Base-by-base conservation (phyloP, 495 filamentous ascomycete species). In the Staphylotrichum tortipilum region DNA sequence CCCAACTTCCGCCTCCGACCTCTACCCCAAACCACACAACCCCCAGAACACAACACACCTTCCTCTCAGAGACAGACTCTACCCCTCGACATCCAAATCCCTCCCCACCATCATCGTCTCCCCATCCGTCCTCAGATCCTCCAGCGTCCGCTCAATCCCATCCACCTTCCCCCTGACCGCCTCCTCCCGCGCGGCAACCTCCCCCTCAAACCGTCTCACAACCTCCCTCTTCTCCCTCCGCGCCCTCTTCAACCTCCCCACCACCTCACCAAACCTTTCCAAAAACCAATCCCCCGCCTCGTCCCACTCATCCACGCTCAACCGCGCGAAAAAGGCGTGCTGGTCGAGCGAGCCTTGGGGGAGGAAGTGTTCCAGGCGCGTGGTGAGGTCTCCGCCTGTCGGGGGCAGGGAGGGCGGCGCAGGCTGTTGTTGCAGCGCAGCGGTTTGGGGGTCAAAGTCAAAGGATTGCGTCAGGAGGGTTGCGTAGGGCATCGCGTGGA, bases 261-360 rank as follows among this genome's bases (percentile, higher is more conserved):
- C 70, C 15, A 89, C 62, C 7, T 74, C 70, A 6, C 70, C 69
- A 56, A 92, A 90, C 52, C 76, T 77, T 3, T 80, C 78, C 12
- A 91, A 67, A 34, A 95, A 79, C 72, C 85, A 82, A 52, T 95
- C 87, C 7, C 89, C 89, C 12, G 83, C 79, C 40, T 84, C 74
- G 61, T 95, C 89, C 84, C 89, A 92, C 61, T 91, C 83, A 22
- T 77, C 69, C 19, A 86, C 73, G 3, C 77, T 59, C 59, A 94
- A 69, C 5, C 73, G 74, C 9, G 74, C 66, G 53, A 89, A 81
- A 63, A 88, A 86, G 2, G 70, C 64, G 40, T 69, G 68, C 49
- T 87, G 83, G 15, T 78, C 73, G 17, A 69, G 28, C 63, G 67
- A 42, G 19, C 62, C 55, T 48, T 69, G 54, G 47, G 24, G 34